phyloP scores from a whole-genome alignment of 805 yeast species.

The Saturnispora hagleri region DNA sequence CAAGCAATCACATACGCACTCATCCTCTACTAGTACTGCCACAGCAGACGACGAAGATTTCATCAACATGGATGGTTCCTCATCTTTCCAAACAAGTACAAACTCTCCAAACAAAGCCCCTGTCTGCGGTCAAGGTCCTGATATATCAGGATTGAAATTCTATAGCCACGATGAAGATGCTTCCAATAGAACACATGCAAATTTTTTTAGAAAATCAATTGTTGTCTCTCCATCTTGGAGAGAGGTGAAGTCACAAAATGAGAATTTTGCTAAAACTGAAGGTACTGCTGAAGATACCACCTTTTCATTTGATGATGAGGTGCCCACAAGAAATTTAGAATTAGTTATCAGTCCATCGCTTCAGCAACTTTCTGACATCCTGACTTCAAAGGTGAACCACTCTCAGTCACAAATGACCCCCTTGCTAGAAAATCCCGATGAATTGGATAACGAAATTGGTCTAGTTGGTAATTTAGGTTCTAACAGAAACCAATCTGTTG shows the following conservation, averaged over 20 bases:
- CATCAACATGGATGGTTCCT: conserved; percentile 24
- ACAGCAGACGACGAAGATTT: conserved; percentile 28
- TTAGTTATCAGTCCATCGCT: conserved; percentile 31
- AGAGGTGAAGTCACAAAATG: conserved; percentile 15
- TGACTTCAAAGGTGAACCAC: conserved; percentile 20
- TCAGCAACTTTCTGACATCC: conserved; percentile 26
- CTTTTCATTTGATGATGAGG: conserved; percentile 14
- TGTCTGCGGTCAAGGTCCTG: background rate
- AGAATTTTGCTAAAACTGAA: background rate
- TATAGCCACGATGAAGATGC: conserved; percentile 19
- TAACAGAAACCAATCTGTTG: conserved; percentile 18
- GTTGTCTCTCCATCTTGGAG: conserved; percentile 27
- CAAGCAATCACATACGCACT: conserved; percentile 10
- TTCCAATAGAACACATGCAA: conserved; percentile 24
- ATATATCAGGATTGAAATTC: conserved; percentile 12
- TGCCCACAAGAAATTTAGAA: conserved; percentile 25
- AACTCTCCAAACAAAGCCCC: conserved; percentile 19
- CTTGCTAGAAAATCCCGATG: conserved; percentile 14
- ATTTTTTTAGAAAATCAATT: conserved; percentile 25
- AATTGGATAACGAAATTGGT: conserved; percentile 10
- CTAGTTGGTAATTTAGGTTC: background rate
- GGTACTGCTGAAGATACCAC: conserved; percentile 2
- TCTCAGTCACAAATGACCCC: conserved; percentile 8
- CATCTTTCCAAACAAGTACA: conserved; percentile 31
- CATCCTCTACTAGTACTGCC: conserved; percentile 25